A percentile compares a stretch with the other conserved stretches of the same genome.
Conservation (phyloP, 768 basidiomycete genomes). For the Pulveroboletus sp. region DNA sequence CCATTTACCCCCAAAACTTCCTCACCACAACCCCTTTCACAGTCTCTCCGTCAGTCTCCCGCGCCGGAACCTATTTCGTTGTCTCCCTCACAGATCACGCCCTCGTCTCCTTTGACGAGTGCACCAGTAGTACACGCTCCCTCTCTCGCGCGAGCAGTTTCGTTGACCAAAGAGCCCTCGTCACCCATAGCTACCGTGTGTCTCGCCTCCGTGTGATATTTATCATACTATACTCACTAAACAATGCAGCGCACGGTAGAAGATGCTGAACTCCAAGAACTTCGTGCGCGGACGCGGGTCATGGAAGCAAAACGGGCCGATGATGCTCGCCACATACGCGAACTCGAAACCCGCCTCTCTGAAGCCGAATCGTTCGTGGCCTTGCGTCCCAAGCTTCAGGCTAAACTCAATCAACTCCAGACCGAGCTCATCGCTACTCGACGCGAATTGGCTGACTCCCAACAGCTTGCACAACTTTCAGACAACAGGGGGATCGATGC, state of each 20-base stretch:
- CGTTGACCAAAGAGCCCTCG: constrained; percentile 27
- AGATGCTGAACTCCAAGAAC: constrained; percentile 71
- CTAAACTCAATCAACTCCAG: constrained; percentile 79
- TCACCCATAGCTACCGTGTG: constrained; percentile 24
- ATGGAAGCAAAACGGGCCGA: constrained; percentile 86
- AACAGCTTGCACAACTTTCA: constrained; percentile 69
- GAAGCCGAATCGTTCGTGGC: constrained; percentile 85
- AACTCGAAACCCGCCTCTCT: constrained; percentile 78
- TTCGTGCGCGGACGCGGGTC: constrained; percentile 78
- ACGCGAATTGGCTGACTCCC: constrained; percentile 74
- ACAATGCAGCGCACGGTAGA: constrained; percentile 34
- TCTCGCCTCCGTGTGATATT: background rate
- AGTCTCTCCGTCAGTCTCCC: constrained; percentile 20
- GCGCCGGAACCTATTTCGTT: constrained; percentile 6
- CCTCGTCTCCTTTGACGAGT: constrained; percentile 15
- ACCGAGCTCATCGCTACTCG: constrained; percentile 73
- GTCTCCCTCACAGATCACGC: constrained; percentile 15
- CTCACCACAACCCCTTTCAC: constrained; percentile 27
- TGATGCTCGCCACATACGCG: constrained; percentile 79
- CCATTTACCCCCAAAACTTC: constrained; percentile 33
- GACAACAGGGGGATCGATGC: constrained; percentile 73
- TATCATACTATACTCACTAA: constrained; percentile 10
- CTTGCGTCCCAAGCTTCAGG: constrained; percentile 86
- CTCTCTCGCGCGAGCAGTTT: constrained; percentile 7
- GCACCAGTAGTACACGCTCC: constrained; percentile 2